Evolutionary conservation across 1,284 basidiomycete genomes (phyloP).

Genomic region (Trametes pubescens): DNA sequence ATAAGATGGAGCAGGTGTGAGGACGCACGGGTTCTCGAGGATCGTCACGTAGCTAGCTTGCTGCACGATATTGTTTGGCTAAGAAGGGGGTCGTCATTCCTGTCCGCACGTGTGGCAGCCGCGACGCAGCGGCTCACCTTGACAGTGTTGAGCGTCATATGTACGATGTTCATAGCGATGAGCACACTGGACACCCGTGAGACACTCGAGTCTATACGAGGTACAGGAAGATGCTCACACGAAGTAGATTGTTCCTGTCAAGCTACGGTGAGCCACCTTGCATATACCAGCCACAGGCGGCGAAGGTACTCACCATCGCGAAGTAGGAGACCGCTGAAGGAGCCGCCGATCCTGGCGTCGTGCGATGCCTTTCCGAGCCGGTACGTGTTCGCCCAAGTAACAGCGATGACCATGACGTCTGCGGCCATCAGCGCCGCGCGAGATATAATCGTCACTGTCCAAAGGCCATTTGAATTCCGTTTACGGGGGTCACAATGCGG

Average conservation of each 20-base stretch:
- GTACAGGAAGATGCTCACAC: background rate
- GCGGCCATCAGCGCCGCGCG: conserved; percentile 18
- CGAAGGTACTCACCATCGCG: conserved; percentile 4
- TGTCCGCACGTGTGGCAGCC: too few species aligned
- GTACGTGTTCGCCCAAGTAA: conserved; percentile 25
- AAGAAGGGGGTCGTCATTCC: too few species aligned
- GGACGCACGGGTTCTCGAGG: conserved; percentile 18
- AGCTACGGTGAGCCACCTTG: background rate
- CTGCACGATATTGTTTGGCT: too few species aligned
- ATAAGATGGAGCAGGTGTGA: too few species aligned
- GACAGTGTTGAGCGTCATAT: conserved; percentile 17
- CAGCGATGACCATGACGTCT: conserved; percentile 17
- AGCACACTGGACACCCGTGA: background rate
- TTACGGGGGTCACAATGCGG: too few species aligned
- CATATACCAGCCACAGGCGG: too few species aligned
- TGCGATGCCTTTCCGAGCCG: conserved; percentile 13
- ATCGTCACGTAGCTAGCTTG: conserved; percentile 8
- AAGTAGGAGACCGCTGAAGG: conserved; percentile 14
- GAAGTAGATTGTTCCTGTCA: background rate
- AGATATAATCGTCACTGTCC: conserved; percentile 20
- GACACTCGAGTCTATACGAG: background rate
- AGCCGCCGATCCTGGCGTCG: conserved; percentile 7
- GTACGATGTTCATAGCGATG: conserved; percentile 20
- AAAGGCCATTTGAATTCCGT: too few species aligned
- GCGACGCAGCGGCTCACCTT: conserved; percentile 1